phyloP scores from a whole-genome alignment of 2,329 filamentous ascomycete species.

The Epichloe hybrida region DNA sequence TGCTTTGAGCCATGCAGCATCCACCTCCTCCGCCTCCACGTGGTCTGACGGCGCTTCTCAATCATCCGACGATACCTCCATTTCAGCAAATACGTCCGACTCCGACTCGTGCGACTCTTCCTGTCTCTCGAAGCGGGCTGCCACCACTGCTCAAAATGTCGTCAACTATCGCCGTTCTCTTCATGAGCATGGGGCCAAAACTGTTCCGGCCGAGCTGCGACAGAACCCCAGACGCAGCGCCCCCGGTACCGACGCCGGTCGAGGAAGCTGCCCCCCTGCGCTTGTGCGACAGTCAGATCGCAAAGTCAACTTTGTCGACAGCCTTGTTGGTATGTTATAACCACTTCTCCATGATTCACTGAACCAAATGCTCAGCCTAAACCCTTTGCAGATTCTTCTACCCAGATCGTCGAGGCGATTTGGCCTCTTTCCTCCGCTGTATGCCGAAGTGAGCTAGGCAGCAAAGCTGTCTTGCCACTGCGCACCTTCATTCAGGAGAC shows the following conservation, averaged over 20 bases:
- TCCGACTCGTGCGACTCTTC: slow-evolving; percentile 14
- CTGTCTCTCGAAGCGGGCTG: slow-evolving; percentile 19
- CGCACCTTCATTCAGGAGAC: slow-evolving; percentile 97
- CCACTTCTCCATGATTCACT: slow-evolving; percentile 8
- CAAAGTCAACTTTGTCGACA: slow-evolving; percentile 91
- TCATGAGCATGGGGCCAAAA: slow-evolving; percentile 21
- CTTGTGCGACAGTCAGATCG: slow-evolving; percentile 80
- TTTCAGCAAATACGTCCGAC: slow-evolving; percentile 47
- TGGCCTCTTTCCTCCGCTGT: slow-evolving; percentile 83
- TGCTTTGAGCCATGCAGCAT: slow-evolving; percentile 60
- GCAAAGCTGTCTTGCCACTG: slow-evolving; percentile 71
- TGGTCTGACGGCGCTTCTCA: slow-evolving; percentile 64
- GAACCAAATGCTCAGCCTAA: slow-evolving; percentile 20
- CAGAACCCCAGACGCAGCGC: slow-evolving; percentile 49
- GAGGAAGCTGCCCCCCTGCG: slow-evolving; percentile 53
- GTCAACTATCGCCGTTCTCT: slow-evolving; percentile 12
- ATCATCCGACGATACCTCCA: slow-evolving; percentile 53
- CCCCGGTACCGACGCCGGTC: slow-evolving; percentile 37
- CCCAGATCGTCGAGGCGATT: slow-evolving; percentile 92
- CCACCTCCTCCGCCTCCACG: slow-evolving; percentile 62
- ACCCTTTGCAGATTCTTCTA: slow-evolving; percentile 66
- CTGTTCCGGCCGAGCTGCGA: slow-evolving; percentile 47
- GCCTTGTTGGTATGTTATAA: slow-evolving; percentile 78
- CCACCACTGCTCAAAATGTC: slow-evolving; percentile 10
- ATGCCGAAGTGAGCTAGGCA: slow-evolving; percentile 57